A percentile compares a stretch with the other conserved stretches of the same genome.
Conservation (phyloP, 331 rosid species). For the Telfairia occidentalis region DNA sequence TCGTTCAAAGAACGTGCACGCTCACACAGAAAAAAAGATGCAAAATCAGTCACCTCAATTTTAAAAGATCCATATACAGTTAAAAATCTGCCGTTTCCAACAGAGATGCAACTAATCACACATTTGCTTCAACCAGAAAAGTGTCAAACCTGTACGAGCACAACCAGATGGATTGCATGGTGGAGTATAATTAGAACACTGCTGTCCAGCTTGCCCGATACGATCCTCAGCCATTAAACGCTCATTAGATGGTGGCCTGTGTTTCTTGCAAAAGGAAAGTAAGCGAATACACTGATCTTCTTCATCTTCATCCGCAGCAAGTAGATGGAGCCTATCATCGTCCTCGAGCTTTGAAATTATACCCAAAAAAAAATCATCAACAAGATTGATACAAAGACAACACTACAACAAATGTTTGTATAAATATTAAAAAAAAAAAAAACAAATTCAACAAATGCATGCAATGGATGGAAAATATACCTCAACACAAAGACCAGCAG, state of each 20-base stretch:
- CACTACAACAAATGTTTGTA: neutral
- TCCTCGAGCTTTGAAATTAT: conserved; percentile 62
- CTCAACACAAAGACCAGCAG: conserved; percentile 99
- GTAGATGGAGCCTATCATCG: conserved; percentile 89
- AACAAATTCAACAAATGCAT: neutral
- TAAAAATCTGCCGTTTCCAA: neutral
- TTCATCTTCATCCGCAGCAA: conserved; percentile 86
- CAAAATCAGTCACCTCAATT: neutral
- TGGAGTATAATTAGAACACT: conserved; percentile 72
- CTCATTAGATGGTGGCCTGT: conserved; percentile 84
- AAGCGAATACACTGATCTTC: conserved; percentile 88
- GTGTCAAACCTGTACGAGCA: conserved; percentile 82
- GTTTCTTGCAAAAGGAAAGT: conserved; percentile 94
- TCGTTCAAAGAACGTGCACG: neutral
- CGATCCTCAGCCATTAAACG: conserved; percentile 69
- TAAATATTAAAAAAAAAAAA: neutral
- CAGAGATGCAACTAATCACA: neutral
- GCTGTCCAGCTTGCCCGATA: conserved; percentile 39
- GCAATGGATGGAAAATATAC: conserved; percentile 23
- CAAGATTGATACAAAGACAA: conserved; percentile 15
- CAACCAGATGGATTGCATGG: conserved; percentile 87
- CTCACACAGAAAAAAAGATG: neutral
- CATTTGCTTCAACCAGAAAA: neutral
- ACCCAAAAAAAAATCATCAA: conserved; percentile 3
- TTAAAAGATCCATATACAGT: neutral